Conservation (phyloP, 2,329 filamentous ascomycete species). For the Leptographium procerum region DNA sequence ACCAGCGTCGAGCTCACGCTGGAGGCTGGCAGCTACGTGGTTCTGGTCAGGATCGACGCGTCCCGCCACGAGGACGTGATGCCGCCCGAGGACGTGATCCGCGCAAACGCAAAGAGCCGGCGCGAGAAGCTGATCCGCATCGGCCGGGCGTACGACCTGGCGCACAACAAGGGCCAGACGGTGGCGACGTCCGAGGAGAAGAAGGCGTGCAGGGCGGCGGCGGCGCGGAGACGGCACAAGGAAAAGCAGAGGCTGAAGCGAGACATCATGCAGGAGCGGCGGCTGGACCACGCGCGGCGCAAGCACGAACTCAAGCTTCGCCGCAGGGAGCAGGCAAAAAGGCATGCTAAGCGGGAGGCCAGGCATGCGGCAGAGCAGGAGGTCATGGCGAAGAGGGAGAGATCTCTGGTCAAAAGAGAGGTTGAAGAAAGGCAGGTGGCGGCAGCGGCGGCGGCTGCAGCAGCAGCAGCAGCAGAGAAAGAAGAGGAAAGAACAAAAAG, state of each 20-base stretch:
- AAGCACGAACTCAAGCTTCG: conserved; percentile 13
- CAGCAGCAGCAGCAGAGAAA: conserved; percentile 11
- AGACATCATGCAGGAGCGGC: conserved; percentile 26
- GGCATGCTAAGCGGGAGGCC: conserved; percentile 12
- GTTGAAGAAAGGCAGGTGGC: not conserved
- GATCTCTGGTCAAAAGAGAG: too few species aligned
- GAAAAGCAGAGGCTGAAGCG: conserved; percentile 34
- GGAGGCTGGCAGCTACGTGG: conserved; percentile 42
- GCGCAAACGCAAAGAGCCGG: conserved; percentile 34
- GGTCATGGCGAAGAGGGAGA: too few species aligned
- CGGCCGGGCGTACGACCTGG: conserved; percentile 47
- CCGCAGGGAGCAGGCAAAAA: not conserved
- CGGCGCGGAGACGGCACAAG: conserved; percentile 32
- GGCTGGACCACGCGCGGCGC: conserved; percentile 20
- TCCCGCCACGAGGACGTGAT: conserved; percentile 29
- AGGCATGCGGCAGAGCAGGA: not conserved
- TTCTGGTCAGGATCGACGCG: conserved; percentile 44
- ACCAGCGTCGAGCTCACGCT: conserved; percentile 49
- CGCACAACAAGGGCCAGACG: conserved; percentile 46
- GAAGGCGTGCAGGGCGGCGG: conserved; percentile 33
- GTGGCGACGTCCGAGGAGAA: conserved; percentile 36
- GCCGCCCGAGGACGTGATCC: conserved; percentile 46
- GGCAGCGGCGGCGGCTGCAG: too few species aligned
- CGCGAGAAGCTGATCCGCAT: conserved; percentile 50
- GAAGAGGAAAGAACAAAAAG: conserved; percentile 15